Percentiles rank a stretch among this genome's conserved stretches.
Conservation (phyloP, 768 basidiomycete species). For the Rhodosporidiobolus odoratus region DNA sequence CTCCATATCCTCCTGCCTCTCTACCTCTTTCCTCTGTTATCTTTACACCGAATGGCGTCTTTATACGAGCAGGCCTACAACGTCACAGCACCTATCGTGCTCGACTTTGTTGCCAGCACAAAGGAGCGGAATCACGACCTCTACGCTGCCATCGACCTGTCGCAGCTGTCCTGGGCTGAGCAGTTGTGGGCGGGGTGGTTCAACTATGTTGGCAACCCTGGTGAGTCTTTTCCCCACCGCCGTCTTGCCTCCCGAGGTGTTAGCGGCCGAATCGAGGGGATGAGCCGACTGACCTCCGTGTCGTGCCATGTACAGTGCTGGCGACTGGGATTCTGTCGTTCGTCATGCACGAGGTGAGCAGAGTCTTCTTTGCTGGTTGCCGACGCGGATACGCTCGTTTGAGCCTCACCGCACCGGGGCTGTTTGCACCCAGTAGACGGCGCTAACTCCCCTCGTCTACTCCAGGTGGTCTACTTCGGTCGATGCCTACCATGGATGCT, state of each 20-base stretch:
- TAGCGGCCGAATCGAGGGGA: background rate
- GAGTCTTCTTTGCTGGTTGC: no score
- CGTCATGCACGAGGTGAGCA: slow-evolving; percentile 67
- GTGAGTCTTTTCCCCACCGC: no score
- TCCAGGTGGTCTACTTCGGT: slow-evolving; percentile 80
- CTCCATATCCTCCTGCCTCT: background rate
- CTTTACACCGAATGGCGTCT: slow-evolving; percentile 15
- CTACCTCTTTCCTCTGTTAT: background rate
- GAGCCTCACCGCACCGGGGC: no score
- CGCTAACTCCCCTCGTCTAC: background rate
- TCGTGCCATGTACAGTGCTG: slow-evolving; percentile 46
- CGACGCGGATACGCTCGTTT: background rate
- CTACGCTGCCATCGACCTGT: slow-evolving; percentile 45
- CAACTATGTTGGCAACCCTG: slow-evolving; percentile 73
- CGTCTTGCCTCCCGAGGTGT: no score
- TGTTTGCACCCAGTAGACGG: background rate
- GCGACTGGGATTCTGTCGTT: slow-evolving; percentile 94
- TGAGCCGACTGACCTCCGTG: background rate
- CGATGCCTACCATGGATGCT: slow-evolving; percentile 92
- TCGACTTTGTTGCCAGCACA: slow-evolving; percentile 20
- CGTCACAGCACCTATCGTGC: slow-evolving; percentile 28
- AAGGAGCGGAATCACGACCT: slow-evolving; percentile 30
- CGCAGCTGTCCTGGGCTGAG: slow-evolving; percentile 43
- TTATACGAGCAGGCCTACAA: slow-evolving; percentile 17
- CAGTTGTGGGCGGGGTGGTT: slow-evolving; percentile 74